These are phyloP conservation scores for Spathaspora girioi DNA, from an alignment of 805 yeast species.

Conservation along the genomic window DNA sequence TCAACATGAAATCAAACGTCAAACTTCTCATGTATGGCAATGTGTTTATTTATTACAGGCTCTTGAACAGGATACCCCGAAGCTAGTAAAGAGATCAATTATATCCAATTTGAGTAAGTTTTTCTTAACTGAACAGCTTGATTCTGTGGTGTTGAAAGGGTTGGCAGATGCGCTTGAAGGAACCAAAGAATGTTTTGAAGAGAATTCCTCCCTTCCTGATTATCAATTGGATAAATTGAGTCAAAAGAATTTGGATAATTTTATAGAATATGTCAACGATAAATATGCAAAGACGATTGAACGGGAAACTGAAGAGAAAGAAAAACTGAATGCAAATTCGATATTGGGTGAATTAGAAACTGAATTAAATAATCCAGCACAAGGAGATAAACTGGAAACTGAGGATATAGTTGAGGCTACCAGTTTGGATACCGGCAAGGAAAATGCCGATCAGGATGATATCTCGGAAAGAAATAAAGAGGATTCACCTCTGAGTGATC, in stretches of 20 bases:
- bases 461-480: slow-evolving; percentile 1
- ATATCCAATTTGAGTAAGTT: slow-evolving; percentile 50
- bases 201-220: slow-evolving; percentile 19
- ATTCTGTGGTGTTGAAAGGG: slow-evolving; percentile 26
- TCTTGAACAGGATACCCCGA: slow-evolving; percentile 48
- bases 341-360: slow-evolving; percentile 6
- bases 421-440: neutral
- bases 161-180: slow-evolving; percentile 31
- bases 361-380: slow-evolving; percentile 7
- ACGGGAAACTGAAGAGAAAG: slow-evolving; percentile 12
- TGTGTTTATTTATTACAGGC: slow-evolving; percentile 52
- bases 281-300: slow-evolving; percentile 21
- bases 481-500: neutral
- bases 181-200: slow-evolving; percentile 24
- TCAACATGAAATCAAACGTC: slow-evolving; percentile 37
- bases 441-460: neutral
- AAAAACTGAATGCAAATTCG: slow-evolving; percentile 5
- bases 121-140: slow-evolving; percentile 23
- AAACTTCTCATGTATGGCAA: slow-evolving; percentile 54
- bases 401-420: neutral
- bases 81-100: slow-evolving; percentile 50
- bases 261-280: slow-evolving; percentile 21
- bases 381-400: neutral
- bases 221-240: slow-evolving; percentile 31
- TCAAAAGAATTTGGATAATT: slow-evolving; percentile 27